Evolutionary conservation across 192 early-diverging fungal genomes (phyloP).

Genomic region (Gaertneriomyces semiglobifer): DNA sequence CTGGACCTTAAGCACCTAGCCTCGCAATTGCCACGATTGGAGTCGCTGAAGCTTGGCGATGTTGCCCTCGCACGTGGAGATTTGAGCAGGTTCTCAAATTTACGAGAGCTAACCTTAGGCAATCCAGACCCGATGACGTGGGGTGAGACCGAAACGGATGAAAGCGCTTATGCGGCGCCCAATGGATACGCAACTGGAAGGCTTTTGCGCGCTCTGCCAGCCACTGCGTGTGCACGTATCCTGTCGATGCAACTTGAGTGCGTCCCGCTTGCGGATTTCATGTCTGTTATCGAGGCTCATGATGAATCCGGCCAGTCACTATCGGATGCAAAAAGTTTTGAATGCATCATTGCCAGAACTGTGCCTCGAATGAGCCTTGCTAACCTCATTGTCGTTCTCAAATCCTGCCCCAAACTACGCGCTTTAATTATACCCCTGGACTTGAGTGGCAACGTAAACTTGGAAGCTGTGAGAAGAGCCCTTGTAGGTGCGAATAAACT

Average conservation of each 20-base stretch:
- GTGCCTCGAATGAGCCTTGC: conserved; percentile 5
- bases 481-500: neutral
- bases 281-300: neutral
- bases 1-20: neutral
- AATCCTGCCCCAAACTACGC: neutral
- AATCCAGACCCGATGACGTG: conserved; percentile 1
- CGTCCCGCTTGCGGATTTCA: conserved; percentile 2
- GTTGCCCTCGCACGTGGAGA: neutral
- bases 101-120: neutral
- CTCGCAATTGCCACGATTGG: neutral
- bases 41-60: conserved; percentile 6
- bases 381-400: conserved; percentile 2
- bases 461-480: neutral
- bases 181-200: neutral
- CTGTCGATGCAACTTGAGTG: neutral
- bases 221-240: neutral
- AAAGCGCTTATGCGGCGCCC: neutral
- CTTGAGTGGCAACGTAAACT: neutral
- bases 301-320: neutral
- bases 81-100: neutral
- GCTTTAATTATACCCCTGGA: neutral
- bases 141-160: neutral
- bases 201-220: neutral
- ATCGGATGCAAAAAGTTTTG: neutral
- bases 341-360: conserved; percentile 2